Conservation (phyloP, 139 green algal species). For the Micromonas commoda region DNA sequence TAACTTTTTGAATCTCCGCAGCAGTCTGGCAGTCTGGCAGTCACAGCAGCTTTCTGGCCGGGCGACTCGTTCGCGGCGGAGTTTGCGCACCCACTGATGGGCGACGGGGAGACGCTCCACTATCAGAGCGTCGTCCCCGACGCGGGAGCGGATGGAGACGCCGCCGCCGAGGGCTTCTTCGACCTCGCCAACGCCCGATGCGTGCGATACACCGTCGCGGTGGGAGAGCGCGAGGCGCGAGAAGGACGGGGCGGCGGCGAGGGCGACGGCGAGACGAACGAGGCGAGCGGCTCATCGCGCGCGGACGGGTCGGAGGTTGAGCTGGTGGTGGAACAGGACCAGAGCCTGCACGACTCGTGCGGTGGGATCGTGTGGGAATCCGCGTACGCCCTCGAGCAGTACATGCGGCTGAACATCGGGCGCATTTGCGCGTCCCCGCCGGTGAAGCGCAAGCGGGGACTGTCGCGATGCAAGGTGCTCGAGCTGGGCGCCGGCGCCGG, state of each 20-base stretch:
- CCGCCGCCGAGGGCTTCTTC: background rate
- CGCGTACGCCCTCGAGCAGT: background rate
- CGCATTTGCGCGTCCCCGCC: background rate
- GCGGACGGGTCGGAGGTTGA: background rate
- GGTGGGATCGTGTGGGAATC: conserved; percentile 24
- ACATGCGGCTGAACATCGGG: background rate
- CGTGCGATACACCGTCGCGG: background rate
- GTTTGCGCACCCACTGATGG: too few species aligned
- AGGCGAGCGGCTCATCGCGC: too few species aligned
- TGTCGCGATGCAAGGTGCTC: conserved; percentile 1
- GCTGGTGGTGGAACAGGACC: background rate
- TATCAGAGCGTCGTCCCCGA: background rate
- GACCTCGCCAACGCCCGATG: background rate
- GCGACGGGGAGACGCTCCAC: background rate
- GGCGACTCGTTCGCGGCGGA: too few species aligned
- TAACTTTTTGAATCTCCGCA: too few species aligned
- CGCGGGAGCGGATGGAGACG: background rate
- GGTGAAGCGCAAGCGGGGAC: too few species aligned
- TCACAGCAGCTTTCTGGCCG: too few species aligned
- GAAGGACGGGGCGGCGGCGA: background rate
- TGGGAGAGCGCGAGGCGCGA: too few species aligned
- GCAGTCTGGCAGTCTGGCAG: too few species aligned
- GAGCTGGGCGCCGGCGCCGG: conserved; percentile 14
- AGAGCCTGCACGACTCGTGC: conserved; percentile 1
- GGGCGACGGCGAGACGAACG: background rate